Base-by-base conservation (phyloP, 2,329 filamentous ascomycete genomes). In the Hymenotorrendiella dingleyae region DNA sequence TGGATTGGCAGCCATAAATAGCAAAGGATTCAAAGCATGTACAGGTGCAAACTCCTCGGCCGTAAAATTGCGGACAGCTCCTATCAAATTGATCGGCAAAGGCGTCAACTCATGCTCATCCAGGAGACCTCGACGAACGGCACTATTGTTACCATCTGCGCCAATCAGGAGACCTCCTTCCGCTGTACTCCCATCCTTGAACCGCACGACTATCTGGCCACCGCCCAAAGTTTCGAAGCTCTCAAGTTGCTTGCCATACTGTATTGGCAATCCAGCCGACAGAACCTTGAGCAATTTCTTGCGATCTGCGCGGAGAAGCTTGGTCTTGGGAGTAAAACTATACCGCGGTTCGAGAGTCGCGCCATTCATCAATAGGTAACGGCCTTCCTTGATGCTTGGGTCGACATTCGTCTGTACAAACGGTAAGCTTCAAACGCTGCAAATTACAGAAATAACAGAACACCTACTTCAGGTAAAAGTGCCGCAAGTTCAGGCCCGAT, bases 1-100 rank as follows among this genome's bases (percentile, higher is more conserved):
- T 0, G 74, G 72, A 53, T 79, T 70, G 9, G 68, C 64, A 3
- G 71, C 74, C 45, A 76, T 71, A 53, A 78, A 74, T 19, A 78
- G 68, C 29, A 72, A 65, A 0, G 73, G 73, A 45, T 78, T 73
- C 20, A 78, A 66, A 1, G 60, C 62, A n/a, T 66, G 62, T 6
- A 73, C 59, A 6, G 63, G 51, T 60, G 54, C 49, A 63, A 53
- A 58, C 62, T 66, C 51, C 49, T 64, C 57, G 17, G 64, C 57
- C 1, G 61, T 65, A 45, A 71, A 57, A 37, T 64, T 54, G 1
- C 65, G 53, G 4, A 62, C 59, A 2, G 62, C 61, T 4, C 67
- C 68, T 16, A 67, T 49, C 37, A 70, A 51, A 16, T 61, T 61
- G 10, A 67, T 59, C 0, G 67, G 64, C 2, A 72, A 54, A 26